Evolutionary conservation across 257 asterid genomes (phyloP).

Genomic region (Verbena officinalis): DNA sequence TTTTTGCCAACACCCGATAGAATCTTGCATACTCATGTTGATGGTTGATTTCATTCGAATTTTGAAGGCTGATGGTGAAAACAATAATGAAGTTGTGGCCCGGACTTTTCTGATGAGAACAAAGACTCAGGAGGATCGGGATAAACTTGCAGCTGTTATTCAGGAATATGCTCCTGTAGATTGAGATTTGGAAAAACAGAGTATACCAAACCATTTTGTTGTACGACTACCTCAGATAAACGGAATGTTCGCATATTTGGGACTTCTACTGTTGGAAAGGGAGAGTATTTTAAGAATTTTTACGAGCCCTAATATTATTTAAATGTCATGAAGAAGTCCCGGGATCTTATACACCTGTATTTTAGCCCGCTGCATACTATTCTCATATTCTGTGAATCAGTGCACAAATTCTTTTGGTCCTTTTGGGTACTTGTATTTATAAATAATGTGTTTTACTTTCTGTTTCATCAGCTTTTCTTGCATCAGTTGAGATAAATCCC

Average conservation of each 20-base stretch:
- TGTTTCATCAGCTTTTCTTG: not conserved
- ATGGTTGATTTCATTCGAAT: constrained; percentile 18
- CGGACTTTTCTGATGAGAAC: constrained; percentile 81
- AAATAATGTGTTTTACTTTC: not conserved
- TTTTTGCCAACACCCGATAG: not conserved
- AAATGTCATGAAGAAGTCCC: constrained; percentile 29
- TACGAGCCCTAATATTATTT: constrained; percentile 5
- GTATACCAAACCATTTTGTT: constrained; percentile 40
- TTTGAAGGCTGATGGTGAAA: constrained; percentile 63
- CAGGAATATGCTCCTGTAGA: constrained; percentile 78
- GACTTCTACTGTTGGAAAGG: constrained; percentile 1
- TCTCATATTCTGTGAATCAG: constrained; percentile 5
- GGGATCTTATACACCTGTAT: constrained; percentile 24
- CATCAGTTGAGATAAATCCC: not conserved
- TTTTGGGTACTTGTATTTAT: not conserved
- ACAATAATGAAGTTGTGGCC: constrained; percentile 55
- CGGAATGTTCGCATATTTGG: constrained; percentile 15
- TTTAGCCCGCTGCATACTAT: constrained; percentile 24
- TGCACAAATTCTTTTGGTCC: constrained; percentile 3
- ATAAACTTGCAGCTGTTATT: constrained; percentile 78
- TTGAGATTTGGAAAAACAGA: constrained; percentile 29
- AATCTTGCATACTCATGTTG: constrained; percentile 3
- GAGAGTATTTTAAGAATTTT: constrained; percentile 9
- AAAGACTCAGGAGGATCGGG: constrained; percentile 69
- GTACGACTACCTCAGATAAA: constrained; percentile 41